Conservation (phyloP, 306 rosid species). For the Sicyos edulis region DNA sequence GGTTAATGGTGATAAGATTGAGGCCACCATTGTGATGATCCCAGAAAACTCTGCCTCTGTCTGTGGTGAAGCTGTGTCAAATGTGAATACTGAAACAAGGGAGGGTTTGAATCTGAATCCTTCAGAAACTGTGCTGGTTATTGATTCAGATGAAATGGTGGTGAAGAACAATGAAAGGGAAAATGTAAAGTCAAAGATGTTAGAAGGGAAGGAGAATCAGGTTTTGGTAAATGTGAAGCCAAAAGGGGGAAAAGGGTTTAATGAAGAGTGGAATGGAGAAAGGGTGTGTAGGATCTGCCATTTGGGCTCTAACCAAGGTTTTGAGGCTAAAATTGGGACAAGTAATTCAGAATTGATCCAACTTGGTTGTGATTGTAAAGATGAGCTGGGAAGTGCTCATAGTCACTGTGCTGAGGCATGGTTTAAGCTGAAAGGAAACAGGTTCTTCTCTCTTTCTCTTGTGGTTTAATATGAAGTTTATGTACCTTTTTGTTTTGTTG, state of each 20-base stretch:
- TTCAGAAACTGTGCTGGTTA: slow-evolving; percentile 41
- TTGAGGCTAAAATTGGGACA: slow-evolving; percentile 29
- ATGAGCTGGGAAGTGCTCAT: too few relatives aligned
- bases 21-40: slow-evolving; percentile 4
- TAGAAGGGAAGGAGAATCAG: slow-evolving; percentile 43
- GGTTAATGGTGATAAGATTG: slow-evolving; percentile 8
- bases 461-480: too few relatives aligned
- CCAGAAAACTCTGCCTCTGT: slow-evolving; percentile 4
- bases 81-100: slow-evolving; percentile 22
- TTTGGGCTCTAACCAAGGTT: too few relatives aligned
- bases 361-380: too few relatives aligned
- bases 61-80: neutral
- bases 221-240: slow-evolving; percentile 51
- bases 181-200: slow-evolving; percentile 32
- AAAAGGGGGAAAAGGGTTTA: slow-evolving; percentile 34
- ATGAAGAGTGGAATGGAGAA: slow-evolving; percentile 51
- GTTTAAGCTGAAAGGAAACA: too few relatives aligned
- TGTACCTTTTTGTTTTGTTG: too few relatives aligned
- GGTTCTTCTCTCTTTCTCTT: too few relatives aligned
- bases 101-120: slow-evolving; percentile 33
- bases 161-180: slow-evolving; percentile 27
- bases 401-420: too few relatives aligned
- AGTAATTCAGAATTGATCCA: too few relatives aligned
- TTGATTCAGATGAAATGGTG: slow-evolving; percentile 39
- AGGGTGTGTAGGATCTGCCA: too few relatives aligned